phyloP scores from a whole-genome alignment of 2,329 filamentous ascomycete genomes.

The Fusarium abutilonis region DNA sequence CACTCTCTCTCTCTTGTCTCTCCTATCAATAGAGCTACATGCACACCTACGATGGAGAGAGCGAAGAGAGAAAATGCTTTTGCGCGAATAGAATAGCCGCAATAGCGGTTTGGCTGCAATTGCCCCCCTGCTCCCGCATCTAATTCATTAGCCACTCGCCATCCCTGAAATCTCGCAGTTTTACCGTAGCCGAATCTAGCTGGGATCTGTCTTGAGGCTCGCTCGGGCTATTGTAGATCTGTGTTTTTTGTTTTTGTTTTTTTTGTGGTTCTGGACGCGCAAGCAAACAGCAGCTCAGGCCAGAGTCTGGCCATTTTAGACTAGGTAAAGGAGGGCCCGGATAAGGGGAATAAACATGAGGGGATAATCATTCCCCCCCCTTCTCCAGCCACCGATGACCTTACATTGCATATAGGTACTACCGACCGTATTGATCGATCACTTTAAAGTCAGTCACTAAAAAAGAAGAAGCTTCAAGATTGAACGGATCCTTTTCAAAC shows the following conservation, averaged over 20 bases:
- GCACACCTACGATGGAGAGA: no score
- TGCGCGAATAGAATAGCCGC: slow-evolving; percentile 7
- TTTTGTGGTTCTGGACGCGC: slow-evolving; percentile 32
- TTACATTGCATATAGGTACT: neutral
- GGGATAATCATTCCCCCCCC: neutral
- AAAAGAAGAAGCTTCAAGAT: neutral
- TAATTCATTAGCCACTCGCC: neutral
- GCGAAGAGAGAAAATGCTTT: neutral
- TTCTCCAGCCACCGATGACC: slow-evolving; percentile 4
- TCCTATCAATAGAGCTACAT: neutral
- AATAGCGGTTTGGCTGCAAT: slow-evolving; percentile 15
- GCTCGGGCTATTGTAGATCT: slow-evolving; percentile 29
- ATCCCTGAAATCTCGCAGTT: slow-evolving; percentile 5
- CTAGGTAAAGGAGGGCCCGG: neutral
- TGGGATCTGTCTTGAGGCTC: slow-evolving; percentile 26
- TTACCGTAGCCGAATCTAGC: slow-evolving; percentile 8
- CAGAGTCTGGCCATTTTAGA: slow-evolving; percentile 19
- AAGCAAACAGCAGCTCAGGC: slow-evolving; percentile 29
- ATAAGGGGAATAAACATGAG: slow-evolving; percentile 4
- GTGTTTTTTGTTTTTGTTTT: slow-evolving; percentile 12
- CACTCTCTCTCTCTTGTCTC: no score
- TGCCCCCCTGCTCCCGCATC: slow-evolving; percentile 3
- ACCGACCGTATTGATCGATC: slow-evolving; percentile 9
- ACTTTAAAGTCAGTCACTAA: neutral
- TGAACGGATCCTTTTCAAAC: neutral